Conservation (phyloP, 2,329 filamentous ascomycete species). For the Ceratocystis huliohia region DNA sequence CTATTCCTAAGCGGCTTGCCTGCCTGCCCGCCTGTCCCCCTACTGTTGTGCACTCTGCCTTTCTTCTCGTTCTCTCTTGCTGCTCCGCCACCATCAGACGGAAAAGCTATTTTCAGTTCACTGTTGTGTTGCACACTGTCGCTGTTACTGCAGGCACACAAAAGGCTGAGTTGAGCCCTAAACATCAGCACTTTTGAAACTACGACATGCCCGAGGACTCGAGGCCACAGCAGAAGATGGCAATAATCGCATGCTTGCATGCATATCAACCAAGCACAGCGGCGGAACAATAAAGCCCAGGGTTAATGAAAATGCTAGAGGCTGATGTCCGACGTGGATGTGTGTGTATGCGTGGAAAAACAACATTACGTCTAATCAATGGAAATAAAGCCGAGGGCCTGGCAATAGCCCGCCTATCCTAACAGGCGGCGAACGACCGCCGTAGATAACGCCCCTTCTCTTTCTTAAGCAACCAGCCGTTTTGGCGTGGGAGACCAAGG, state of each 20-base stretch:
- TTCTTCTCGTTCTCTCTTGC: background rate
- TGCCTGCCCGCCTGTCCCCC: background rate
- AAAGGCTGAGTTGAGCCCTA: background rate
- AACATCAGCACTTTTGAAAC: background rate
- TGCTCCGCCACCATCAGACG: slow-evolving; percentile 9
- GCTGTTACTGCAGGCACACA: slow-evolving; percentile 1
- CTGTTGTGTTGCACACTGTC: background rate
- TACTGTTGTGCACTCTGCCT: no score
- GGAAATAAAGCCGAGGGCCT: no score
- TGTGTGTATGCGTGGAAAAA: no score
- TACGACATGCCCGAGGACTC: background rate
- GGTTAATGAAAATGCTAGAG: background rate
- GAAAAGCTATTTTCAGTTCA: background rate
- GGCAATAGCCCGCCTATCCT: no score
- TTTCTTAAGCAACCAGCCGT: no score
- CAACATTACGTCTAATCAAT: no score
- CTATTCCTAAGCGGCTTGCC: background rate
- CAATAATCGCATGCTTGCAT: background rate
- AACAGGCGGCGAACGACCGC: no score
- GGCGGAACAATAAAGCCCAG: background rate
- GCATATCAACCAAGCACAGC: background rate
- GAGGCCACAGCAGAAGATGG: background rate
- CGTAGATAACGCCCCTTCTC: no score
- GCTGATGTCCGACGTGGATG: no score
- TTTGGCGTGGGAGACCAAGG: no score